These are phyloP conservation scores for Hypericum androsaemum DNA, from an alignment of 345 rosid genomes.

Conservation along the genomic window DNA sequence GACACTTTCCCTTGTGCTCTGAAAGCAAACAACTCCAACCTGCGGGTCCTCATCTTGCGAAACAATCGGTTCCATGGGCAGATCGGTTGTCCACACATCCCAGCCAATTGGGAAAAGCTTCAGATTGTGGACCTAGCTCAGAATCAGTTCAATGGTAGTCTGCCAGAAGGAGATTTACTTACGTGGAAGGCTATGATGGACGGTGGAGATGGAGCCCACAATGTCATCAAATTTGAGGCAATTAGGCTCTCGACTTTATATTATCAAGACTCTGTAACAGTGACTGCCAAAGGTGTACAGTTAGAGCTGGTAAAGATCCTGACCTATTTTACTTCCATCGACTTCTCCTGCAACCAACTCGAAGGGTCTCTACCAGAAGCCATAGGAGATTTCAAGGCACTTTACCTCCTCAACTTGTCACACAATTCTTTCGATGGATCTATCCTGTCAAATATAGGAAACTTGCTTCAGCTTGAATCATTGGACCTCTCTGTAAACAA, in stretches of 20 bases:
- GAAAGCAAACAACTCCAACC: background rate
- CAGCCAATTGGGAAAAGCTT: background rate
- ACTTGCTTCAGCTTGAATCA: background rate
- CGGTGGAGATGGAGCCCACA: background rate
- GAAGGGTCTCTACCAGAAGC: too few relatives aligned
- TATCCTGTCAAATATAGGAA: background rate
- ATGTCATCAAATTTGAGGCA: too few relatives aligned
- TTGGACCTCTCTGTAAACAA: constrained; percentile 23
- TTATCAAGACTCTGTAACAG: too few relatives aligned
- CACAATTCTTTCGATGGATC: constrained; percentile 1
- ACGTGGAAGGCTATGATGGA: constrained; percentile 7
- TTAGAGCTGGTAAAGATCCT: too few relatives aligned
- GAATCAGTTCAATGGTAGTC: constrained; percentile 2
- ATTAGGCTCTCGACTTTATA: too few relatives aligned
- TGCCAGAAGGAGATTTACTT: background rate
- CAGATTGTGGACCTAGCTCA: constrained; percentile 1
- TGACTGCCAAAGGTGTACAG: too few relatives aligned
- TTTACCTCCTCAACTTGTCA: background rate
- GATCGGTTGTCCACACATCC: too few relatives aligned
- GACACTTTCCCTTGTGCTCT: constrained; percentile 11
- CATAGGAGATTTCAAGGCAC: too few relatives aligned
- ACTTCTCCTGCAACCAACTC: too few relatives aligned
- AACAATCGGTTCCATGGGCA: background rate
- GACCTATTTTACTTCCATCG: too few relatives aligned
- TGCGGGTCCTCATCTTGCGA: constrained; percentile 6